phyloP scores from a whole-genome alignment of 1,139 yeast genomes.

The Lodderomyces theae region DNA sequence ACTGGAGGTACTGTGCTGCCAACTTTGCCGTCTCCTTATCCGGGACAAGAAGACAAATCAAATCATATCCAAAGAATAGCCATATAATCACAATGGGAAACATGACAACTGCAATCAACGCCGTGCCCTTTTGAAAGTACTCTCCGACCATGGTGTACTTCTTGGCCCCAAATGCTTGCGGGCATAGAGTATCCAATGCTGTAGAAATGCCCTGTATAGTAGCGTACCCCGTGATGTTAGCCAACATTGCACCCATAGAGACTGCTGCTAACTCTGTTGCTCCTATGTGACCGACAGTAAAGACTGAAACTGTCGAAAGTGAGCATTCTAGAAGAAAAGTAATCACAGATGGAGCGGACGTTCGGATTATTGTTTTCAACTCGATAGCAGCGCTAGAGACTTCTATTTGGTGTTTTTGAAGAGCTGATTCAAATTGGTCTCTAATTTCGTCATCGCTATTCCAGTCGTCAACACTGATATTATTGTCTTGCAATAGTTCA shows the following conservation, averaged over 20 bases:
- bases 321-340: slow-evolving; percentile 58
- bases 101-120: slow-evolving; percentile 50
- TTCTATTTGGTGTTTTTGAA: slow-evolving; percentile 24
- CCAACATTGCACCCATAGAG: slow-evolving; percentile 62
- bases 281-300: slow-evolving; percentile 60
- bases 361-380: slow-evolving; percentile 35
- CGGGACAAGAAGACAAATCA: slow-evolving; percentile 39
- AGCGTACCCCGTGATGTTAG: slow-evolving; percentile 57
- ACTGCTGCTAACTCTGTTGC: slow-evolving; percentile 60
- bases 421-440: slow-evolving; percentile 38
- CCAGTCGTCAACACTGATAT: slow-evolving; percentile 20
- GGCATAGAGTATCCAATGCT: slow-evolving; percentile 55
- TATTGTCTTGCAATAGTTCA: slow-evolving; percentile 31
- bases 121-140: slow-evolving; percentile 53
- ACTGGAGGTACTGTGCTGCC: slow-evolving; percentile 51
- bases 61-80: slow-evolving; percentile 45
- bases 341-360: slow-evolving; percentile 51
- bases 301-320: slow-evolving; percentile 54
- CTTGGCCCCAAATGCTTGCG: slow-evolving; percentile 60
- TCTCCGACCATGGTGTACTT: slow-evolving; percentile 52
- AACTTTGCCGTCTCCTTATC: slow-evolving; percentile 49
- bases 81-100: slow-evolving; percentile 47
- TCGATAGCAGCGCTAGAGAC: slow-evolving; percentile 33
- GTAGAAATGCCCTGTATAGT: slow-evolving; percentile 60
- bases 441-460: slow-evolving; percentile 30